Conservation (phyloP, 768 basidiomycete species). For the Mycena chlorophos region DNA sequence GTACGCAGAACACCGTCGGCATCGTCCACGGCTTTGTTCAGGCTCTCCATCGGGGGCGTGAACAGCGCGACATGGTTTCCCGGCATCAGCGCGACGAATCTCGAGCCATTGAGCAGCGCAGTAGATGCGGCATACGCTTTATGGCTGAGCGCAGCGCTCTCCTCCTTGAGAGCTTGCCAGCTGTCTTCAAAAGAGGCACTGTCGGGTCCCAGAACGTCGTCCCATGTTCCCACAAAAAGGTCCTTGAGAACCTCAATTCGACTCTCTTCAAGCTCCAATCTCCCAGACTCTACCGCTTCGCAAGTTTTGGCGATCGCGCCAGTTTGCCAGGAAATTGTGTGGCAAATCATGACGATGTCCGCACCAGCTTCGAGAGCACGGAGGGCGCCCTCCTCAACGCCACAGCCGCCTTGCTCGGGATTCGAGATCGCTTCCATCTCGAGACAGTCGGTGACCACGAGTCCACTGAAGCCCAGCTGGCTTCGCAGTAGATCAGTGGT, state of each 20-base stretch:
- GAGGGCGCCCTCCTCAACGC: conserved; percentile 55
- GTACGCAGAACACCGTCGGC: conserved; percentile 46
- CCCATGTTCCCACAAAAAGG: conserved; percentile 50
- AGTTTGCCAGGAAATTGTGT: conserved; percentile 53
- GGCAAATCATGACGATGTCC: conserved; percentile 77
- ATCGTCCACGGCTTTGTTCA: conserved; percentile 66
- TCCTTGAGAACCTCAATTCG: conserved; percentile 54
- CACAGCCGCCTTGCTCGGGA: conserved; percentile 43
- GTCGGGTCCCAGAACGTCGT: conserved; percentile 33
- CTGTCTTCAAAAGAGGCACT: conserved; percentile 23
- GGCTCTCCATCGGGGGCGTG: conserved; percentile 57
- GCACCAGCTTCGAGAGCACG: conserved; percentile 60
- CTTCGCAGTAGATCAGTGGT: conserved; percentile 54
- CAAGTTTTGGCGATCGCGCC: conserved; percentile 55
- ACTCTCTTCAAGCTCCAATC: conserved; percentile 41
- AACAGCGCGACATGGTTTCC: conserved; percentile 42
- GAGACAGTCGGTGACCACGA: conserved; percentile 72
- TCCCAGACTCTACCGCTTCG: conserved; percentile 47
- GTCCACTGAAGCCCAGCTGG: conserved; percentile 53
- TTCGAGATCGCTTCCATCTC: conserved; percentile 74
- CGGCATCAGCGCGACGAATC: conserved; percentile 38
- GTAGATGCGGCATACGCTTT: conserved; percentile 50
- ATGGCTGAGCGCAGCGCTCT: conserved; percentile 43
- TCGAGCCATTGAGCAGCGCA: conserved; percentile 45
- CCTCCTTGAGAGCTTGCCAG: conserved; percentile 40